Conservation (phyloP, 768 basidiomycete species). For the Tubosaeta brunneosetosa region DNA sequence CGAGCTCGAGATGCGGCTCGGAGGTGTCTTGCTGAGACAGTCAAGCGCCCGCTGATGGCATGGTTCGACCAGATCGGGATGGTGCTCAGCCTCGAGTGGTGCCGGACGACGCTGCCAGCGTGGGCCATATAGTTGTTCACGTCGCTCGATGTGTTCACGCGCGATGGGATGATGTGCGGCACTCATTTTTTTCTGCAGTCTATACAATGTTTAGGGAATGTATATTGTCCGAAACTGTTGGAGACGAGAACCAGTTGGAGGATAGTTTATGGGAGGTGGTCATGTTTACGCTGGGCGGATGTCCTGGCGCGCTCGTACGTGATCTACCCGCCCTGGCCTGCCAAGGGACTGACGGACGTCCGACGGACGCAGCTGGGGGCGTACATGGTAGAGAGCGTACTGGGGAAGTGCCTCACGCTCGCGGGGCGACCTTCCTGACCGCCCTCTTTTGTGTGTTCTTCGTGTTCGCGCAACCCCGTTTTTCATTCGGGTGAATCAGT, state of each 20-base stretch:
- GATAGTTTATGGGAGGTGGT: constrained; percentile 78
- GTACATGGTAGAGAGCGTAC: constrained; percentile 62
- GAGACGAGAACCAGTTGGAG: constrained; percentile 55
- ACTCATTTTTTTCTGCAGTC: constrained; percentile 33
- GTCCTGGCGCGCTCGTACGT: constrained; percentile 76
- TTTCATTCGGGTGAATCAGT: constrained; percentile 71
- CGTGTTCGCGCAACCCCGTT: constrained; percentile 51
- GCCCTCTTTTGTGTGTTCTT: constrained; percentile 72
- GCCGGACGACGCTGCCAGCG: constrained; percentile 68
- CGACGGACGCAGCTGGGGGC: constrained; percentile 47
- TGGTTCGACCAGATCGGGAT: constrained; percentile 66
- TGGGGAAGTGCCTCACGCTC: constrained; percentile 71
- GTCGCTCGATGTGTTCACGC: constrained; percentile 56
- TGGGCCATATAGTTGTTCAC: constrained; percentile 77
- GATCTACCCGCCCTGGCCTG: neutral
- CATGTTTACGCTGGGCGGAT: constrained; percentile 77
- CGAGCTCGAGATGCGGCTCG: constrained; percentile 38
- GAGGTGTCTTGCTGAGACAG: constrained; percentile 47
- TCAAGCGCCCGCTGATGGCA: constrained; percentile 56
- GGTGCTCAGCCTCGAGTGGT: constrained; percentile 80
- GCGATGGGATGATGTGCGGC: constrained; percentile 18
- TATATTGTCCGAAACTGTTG: constrained; percentile 80
- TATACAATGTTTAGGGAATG: constrained; percentile 95
- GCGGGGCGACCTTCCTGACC: constrained; percentile 70
- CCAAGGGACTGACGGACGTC: neutral